A percentile compares a stretch with the other conserved stretches of the same genome.
Conservation (phyloP, 2,329 filamentous ascomycete species). For the Colletotrichum paranaense region DNA sequence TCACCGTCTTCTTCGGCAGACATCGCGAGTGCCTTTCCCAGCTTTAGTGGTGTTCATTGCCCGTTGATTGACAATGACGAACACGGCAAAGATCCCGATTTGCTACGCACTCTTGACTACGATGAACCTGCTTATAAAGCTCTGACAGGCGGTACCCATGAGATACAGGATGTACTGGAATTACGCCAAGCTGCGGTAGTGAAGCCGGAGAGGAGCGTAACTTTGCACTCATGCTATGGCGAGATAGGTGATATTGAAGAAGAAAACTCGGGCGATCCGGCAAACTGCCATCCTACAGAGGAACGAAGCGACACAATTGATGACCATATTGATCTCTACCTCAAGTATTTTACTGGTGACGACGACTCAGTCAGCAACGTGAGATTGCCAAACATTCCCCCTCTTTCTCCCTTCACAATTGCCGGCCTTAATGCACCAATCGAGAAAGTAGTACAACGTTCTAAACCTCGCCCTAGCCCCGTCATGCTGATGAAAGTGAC, state of each 20-base stretch:
- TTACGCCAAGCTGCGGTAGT: neutral
- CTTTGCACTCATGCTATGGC: neutral
- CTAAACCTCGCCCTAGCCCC: neutral
- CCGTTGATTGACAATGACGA: neutral
- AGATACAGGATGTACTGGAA: neutral
- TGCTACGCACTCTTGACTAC: neutral
- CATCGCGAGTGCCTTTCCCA: neutral
- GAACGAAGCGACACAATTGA: neutral
- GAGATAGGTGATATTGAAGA: neutral
- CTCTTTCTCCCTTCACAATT: neutral
- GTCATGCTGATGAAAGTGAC: neutral
- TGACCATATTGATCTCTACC: neutral
- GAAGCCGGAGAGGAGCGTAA: neutral
- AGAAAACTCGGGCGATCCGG: neutral
- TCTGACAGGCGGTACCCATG: neutral
- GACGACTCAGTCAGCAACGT: neutral
- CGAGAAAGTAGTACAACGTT: neutral
- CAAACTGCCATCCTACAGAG: neutral
- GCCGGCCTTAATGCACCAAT: neutral
- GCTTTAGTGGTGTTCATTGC: neutral
- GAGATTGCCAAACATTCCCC: neutral
- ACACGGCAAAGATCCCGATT: neutral
- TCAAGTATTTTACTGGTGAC: neutral
- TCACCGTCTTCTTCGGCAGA: neutral
- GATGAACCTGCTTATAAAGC: neutral